phyloP scores from a whole-genome alignment of 164 flowering plant species.

The Akebia trifoliata region DNA sequence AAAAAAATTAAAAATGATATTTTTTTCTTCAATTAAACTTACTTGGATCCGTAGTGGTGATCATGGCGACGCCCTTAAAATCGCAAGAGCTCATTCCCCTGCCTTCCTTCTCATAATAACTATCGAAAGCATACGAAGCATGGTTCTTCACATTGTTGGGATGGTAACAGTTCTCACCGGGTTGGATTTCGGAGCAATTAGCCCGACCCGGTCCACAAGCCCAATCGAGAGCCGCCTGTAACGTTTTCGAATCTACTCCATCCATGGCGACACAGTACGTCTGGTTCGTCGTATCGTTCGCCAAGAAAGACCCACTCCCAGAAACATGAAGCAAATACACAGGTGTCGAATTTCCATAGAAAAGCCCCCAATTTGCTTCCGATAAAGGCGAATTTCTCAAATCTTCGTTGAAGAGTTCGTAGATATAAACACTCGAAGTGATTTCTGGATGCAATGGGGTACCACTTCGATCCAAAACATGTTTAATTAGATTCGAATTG shows the following conservation, averaged over 20 bases:
- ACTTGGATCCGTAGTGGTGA: conserved; percentile 98
- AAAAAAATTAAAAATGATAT: not conserved
- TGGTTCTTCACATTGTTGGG: conserved; percentile 81
- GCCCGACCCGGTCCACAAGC: conserved; percentile 98
- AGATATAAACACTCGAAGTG: conserved; percentile 78
- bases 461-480: conserved; percentile 60
- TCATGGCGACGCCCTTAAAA: conserved; percentile 88
- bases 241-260: conserved; percentile 52
- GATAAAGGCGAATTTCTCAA: conserved; percentile 69
- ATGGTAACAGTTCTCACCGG: conserved; percentile 78
- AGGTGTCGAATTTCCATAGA: conserved; percentile 68
- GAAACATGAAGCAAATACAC: conserved; percentile 80
- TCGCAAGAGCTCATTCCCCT: conserved; percentile 71
- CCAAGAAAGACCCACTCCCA: conserved; percentile 77
- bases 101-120: conserved; percentile 85
- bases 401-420: conserved; percentile 91
- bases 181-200: conserved; percentile 91
- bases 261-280: conserved; percentile 82
- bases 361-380: conserved; percentile 92
- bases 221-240: conserved; percentile 97
- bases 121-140: conserved; percentile 92
- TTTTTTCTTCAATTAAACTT: conserved; percentile 24
- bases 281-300: conserved; percentile 83
- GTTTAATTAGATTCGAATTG: conserved; percentile 86
- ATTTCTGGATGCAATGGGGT: conserved; percentile 84